Percentiles rank a stretch among this genome's conserved stretches.
Evolutionary conservation across 1,284 basidiomycete species (phyloP).

Genomic region (Xerocomus nothofagi): DNA sequence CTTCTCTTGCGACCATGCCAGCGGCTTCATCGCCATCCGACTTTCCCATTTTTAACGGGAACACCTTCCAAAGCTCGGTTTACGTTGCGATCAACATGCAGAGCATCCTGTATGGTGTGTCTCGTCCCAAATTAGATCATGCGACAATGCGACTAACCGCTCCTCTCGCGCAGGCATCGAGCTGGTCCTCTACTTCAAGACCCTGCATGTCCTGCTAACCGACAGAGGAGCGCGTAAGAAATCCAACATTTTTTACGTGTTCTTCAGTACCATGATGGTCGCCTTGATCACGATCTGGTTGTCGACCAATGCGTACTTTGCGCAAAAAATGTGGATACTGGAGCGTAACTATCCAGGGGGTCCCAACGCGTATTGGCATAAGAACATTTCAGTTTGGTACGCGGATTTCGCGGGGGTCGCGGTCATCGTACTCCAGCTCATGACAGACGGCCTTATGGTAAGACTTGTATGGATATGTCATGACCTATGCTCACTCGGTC

Average conservation of each 20-base stretch:
- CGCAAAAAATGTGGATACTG: constrained; percentile 25
- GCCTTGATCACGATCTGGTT: constrained; percentile 27
- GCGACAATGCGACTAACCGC: neutral
- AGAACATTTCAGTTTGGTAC: constrained; percentile 23
- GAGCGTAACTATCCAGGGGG: constrained; percentile 17
- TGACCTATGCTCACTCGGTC: neutral
- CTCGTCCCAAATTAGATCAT: no score
- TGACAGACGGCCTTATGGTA: constrained; percentile 32
- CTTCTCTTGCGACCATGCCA: no score
- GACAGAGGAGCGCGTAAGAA: constrained; percentile 3
- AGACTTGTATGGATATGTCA: neutral
- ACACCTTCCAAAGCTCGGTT: constrained; percentile 17
- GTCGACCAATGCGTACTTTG: constrained; percentile 9
- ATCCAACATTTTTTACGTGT: constrained; percentile 11
- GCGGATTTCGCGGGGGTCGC: constrained; percentile 13
- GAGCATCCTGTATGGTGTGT: constrained; percentile 29
- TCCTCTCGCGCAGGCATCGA: constrained; percentile 17
- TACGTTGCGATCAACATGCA: constrained; percentile 24
- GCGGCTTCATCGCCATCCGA: no score
- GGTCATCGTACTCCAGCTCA: constrained; percentile 21
- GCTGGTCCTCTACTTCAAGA: constrained; percentile 24
- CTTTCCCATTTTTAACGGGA: no score
- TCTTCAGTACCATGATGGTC: constrained; percentile 26
- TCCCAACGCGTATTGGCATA: constrained; percentile 13
- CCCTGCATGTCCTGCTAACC: constrained; percentile 17